Conservation (phyloP, 345 rosid genomes). For the Viola odorata region DNA sequence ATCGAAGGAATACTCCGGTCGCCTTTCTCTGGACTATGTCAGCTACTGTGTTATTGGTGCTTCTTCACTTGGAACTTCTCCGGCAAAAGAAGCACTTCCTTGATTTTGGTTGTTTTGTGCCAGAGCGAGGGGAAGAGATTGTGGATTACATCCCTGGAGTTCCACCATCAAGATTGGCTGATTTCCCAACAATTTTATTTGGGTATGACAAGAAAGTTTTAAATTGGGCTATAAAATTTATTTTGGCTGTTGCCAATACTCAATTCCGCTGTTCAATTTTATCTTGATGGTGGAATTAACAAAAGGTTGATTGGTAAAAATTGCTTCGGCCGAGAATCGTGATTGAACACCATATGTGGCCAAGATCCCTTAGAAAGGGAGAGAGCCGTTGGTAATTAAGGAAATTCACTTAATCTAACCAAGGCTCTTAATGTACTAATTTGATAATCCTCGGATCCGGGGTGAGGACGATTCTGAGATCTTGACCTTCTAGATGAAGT, state of each 20-base stretch:
- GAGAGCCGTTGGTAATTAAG: too few relatives aligned
- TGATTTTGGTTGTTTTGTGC: not conserved
- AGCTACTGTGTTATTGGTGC: constrained; percentile 12
- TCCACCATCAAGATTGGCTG: constrained; percentile 14
- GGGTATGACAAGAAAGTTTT: not conserved
- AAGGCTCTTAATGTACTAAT: too few relatives aligned
- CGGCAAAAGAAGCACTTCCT: constrained; percentile 13
- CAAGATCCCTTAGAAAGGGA: too few relatives aligned
- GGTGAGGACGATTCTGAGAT: too few relatives aligned
- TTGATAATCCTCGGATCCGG: too few relatives aligned
- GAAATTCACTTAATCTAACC: too few relatives aligned
- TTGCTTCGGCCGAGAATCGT: too few relatives aligned
- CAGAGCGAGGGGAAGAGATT: constrained; percentile 17
- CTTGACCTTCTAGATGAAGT: too few relatives aligned
- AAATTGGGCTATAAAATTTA: not conserved
- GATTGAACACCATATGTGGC: too few relatives aligned
- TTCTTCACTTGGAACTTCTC: constrained; percentile 16
- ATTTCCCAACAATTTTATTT: constrained; percentile 12
- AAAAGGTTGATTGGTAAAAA: too few relatives aligned
- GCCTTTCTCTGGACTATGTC: constrained; percentile 25
- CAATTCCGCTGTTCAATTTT: constrained; percentile 7
- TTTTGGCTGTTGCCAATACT: constrained; percentile 6
- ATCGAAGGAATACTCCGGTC: constrained; percentile 15
- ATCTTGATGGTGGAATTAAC: too few relatives aligned
- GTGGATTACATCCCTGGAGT: constrained; percentile 30